Conservation (phyloP, 768 basidiomycete species). For the Panaeolus papilionaceus region DNA sequence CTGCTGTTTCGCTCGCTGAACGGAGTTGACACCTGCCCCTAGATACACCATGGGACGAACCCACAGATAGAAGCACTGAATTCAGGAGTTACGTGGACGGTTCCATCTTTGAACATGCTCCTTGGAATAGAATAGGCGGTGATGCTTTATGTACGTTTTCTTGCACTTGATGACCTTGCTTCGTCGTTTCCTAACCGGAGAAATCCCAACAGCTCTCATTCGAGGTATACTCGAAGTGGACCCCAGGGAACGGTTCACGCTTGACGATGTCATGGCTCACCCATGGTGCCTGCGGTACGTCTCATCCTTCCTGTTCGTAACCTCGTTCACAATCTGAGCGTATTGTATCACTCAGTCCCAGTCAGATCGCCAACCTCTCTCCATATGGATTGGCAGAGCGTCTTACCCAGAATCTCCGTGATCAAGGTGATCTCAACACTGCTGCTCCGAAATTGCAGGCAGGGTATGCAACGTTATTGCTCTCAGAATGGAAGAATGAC, state of each 20-base stretch:
- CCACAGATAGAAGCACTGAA: constrained; percentile 80
- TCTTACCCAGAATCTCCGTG: constrained; percentile 70
- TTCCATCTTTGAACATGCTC: constrained; percentile 72
- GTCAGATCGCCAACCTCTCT: constrained; percentile 66
- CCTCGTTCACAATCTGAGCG: neutral
- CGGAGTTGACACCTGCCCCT: neutral
- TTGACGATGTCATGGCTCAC: constrained; percentile 56
- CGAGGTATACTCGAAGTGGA: constrained; percentile 76
- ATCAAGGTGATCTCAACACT: constrained; percentile 76
- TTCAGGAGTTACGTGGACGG: constrained; percentile 79
- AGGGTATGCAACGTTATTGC: constrained; percentile 27
- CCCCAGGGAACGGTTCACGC: constrained; percentile 68
- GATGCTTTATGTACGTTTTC: constrained; percentile 65
- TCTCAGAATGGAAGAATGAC: neutral
- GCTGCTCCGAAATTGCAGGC: constrained; percentile 61
- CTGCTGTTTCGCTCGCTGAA: neutral
- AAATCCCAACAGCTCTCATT: constrained; percentile 64
- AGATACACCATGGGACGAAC: constrained; percentile 99
- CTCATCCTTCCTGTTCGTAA: neutral
- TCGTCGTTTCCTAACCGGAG: neutral
- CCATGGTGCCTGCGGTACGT: constrained; percentile 78
- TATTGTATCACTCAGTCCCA: constrained; percentile 52
- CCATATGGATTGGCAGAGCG: constrained; percentile 65
- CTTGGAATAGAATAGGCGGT: constrained; percentile 75
- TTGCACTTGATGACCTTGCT: neutral